Base-by-base conservation (phyloP, 345 rosid genomes). In the Salix caprea region DNA sequence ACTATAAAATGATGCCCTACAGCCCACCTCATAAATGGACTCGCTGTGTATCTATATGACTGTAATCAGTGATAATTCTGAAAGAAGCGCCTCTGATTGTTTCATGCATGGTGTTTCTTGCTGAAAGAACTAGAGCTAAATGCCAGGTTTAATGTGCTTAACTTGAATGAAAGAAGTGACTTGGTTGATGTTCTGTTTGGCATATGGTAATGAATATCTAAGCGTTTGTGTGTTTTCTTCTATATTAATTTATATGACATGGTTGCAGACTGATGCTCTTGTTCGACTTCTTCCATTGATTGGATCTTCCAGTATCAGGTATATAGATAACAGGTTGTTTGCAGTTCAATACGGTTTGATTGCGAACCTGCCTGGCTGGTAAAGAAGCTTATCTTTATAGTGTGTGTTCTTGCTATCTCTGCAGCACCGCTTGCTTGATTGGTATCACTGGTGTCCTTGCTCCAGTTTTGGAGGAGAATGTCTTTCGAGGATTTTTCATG, bases 401-500 rank as follows among this genome's bases (percentile, higher is more conserved):
- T 36, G 37, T 36, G 15, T 66, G 7, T 19, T 67, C 32, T 76
- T 71, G 10, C 76, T 73, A 74, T 48, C 71, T 7, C 46, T 82
- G 79, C 78, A 96, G 98, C 87, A 93, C 98, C 69, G 93, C 93
- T 74, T 91, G 94, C 87, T 86, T 96, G 89, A 79, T 96, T 73
- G 97, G 90, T 48, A 81, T 93, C 78, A 93, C 97, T 14, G 98
- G 98, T 65, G 70, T 93, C 85, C 87, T 93, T 77, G 99, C 99
- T 77, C 99, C 99, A 65, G 65, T 96, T 75, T 93, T 96, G 44
- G 99, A 96, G 83, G 99, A 96, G 86, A 91, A 92, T 5, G 85
- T 96, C 19, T 95, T 96, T 83, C 97, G 99, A 74, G 99, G 98
- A 52, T 96, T 96, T 86, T 87, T 96, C 67, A 89, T 96, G 99